Evolutionary conservation across 2,329 filamentous ascomycete genomes (phyloP), one percentile per base, ranked within the genome.

Genomic region (Aureobasidium mangrovei): DNA sequence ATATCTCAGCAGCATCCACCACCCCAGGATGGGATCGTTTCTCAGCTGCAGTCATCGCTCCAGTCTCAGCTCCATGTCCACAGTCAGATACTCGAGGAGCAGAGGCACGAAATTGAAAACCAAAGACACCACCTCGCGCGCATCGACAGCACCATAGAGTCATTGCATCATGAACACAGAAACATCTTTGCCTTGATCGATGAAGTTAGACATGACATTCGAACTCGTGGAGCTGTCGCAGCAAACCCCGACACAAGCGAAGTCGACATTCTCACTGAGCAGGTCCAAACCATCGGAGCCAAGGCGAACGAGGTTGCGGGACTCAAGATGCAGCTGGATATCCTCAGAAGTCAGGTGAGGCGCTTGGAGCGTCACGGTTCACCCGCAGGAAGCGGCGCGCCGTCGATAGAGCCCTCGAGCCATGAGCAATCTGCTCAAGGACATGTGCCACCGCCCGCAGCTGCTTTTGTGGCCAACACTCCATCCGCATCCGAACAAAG

Each of bases 51-150:
- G 58, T 62, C 70, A 39, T 70, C 73, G 10, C 61, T 77, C 40
- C 74, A 77, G 59, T 71, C 71, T n/a, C 74, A 77, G 58, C 70
- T 75, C 29, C 70, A 72, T 8, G 70, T 72, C 58, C 74, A 75
- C 60, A 72, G 72, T 45, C 66, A 62, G 49, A 65, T 68, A 59
- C 65, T 72, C 36, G 67, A 71, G 29, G 65, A 62, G 27, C 65
- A 74, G 53, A 67, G 70, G 29, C 67, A 65, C 26, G 70, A 74
- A 47, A 65, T 75, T n/a, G 63, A 65, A 24, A 52, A 51, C 8
- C 65, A 74, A 52, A 67, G 70, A 27, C 67, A 65, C 26, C 70
- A 74, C 49, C 64, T 75, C n/a, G 63, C 65, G 26, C 44, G 56
- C 7, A 61, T 76, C 53, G 69, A 72, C 54, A 67, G 69, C 10